phyloP scores from a whole-genome alignment of 2,329 filamentous ascomycete genomes.

The Pezicula rhizophila region DNA sequence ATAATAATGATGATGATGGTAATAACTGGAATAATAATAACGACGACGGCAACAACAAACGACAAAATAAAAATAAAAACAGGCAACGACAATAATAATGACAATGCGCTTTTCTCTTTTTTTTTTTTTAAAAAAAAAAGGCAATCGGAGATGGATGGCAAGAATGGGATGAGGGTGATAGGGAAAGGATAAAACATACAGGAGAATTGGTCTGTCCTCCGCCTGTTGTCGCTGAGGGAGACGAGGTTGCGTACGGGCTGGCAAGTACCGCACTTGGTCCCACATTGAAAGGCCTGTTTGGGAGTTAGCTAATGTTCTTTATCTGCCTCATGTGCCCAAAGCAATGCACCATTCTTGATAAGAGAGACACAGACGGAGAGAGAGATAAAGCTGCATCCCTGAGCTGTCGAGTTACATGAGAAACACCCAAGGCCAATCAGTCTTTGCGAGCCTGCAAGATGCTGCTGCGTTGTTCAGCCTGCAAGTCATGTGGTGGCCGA shows the following conservation, averaged over 20 bases:
- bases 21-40: no score
- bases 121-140: no score
- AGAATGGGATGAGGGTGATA: neutral
- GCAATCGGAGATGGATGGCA: neutral
- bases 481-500: no score
- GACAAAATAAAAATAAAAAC: neutral
- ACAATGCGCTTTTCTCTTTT: neutral
- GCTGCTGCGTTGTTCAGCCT: no score
- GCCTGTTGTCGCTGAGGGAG: constrained; percentile 55
- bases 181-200: constrained; percentile 36
- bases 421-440: neutral
- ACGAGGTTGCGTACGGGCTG: constrained; percentile 53
- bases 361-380: constrained; percentile 2
- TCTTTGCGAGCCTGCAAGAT: no score
- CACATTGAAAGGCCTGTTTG: constrained; percentile 23
- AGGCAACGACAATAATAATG: neutral
- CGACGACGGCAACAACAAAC: neutral
- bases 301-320: constrained; percentile 15
- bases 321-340: neutral
- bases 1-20: no score
- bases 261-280: constrained; percentile 30
- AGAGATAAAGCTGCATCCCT: constrained; percentile 3
- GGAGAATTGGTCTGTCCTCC: constrained; percentile 55
- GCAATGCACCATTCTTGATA: neutral
- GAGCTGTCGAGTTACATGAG: constrained; percentile 8